phyloP scores from a whole-genome alignment of 2,329 filamentous ascomycete genomes.

The Apiospora sp. region DNA sequence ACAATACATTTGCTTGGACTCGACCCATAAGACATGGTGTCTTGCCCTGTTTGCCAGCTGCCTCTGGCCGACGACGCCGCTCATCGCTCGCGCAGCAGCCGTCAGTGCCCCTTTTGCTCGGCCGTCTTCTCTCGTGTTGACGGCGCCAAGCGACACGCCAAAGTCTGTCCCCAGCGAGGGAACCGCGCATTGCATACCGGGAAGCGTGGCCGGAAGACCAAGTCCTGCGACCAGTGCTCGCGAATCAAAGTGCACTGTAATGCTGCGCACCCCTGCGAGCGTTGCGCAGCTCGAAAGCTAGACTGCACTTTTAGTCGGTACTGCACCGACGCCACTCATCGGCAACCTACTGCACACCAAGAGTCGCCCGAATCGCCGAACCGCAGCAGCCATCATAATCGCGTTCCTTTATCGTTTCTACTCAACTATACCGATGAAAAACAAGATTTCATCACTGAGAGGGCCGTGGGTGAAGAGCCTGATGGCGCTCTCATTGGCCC shows the following conservation, averaged over 20 bases:
- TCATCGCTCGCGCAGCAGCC: neutral
- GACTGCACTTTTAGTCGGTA: slow-evolving; percentile 24
- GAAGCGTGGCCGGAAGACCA: slow-evolving; percentile 26
- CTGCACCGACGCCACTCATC: slow-evolving; percentile 27
- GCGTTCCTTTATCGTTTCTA: slow-evolving; percentile 26
- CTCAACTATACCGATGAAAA: slow-evolving; percentile 27
- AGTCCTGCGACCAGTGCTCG: slow-evolving; percentile 29
- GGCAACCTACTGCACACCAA: neutral
- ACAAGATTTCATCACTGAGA: slow-evolving; percentile 28
- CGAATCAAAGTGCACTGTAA: slow-evolving; percentile 27
- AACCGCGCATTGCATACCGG: slow-evolving; percentile 10
- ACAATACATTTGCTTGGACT: accelerated
- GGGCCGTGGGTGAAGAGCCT: slow-evolving; percentile 28
- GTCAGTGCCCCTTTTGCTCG: slow-evolving; percentile 24
- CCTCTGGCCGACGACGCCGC: neutral
- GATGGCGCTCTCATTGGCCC: slow-evolving; percentile 27
- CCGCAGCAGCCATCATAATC: neutral
- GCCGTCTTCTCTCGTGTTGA: slow-evolving; percentile 26
- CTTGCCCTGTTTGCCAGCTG: neutral
- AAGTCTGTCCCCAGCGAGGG: slow-evolving; percentile 23
- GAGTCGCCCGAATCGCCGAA: neutral
- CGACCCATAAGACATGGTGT: neutral
- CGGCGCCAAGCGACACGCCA: slow-evolving; percentile 26
- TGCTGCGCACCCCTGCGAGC: slow-evolving; percentile 23
- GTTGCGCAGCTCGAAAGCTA: slow-evolving; percentile 25